These are phyloP conservation scores for Monosporascus sp. DNA, from an alignment of 2,329 filamentous ascomycete genomes.

Conservation along the genomic window DNA sequence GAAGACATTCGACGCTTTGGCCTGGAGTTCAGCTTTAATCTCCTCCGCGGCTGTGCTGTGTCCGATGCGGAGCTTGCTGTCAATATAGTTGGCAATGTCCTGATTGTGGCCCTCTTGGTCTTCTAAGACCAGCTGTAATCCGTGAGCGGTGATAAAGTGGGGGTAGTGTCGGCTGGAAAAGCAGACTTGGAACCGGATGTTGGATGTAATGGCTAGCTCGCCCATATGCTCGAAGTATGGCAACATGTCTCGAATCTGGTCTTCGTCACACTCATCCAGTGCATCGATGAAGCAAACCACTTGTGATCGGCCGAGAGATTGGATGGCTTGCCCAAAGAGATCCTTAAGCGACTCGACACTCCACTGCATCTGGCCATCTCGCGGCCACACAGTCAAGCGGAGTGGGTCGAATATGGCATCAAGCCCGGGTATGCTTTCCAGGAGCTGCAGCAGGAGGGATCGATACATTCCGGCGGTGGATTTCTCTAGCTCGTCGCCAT, in stretches of 20 bases:
- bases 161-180: slow-evolving; percentile 35
- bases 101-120: slow-evolving; percentile 14
- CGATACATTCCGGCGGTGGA: slow-evolving; percentile 45
- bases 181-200: slow-evolving; percentile 28
- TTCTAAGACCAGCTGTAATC: slow-evolving; percentile 21
- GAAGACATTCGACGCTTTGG: slow-evolving; percentile 38
- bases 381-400: neutral
- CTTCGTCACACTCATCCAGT: slow-evolving; percentile 43
- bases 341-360: slow-evolving; percentile 16
- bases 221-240: slow-evolving; percentile 36
- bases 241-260: slow-evolving; percentile 38
- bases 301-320: neutral
- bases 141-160: slow-evolving; percentile 26
- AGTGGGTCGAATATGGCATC: slow-evolving; percentile 26
- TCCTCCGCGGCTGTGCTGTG: slow-evolving; percentile 5
- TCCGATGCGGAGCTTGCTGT: slow-evolving; percentile 20
- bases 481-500: slow-evolving; percentile 39
- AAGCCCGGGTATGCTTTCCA: slow-evolving; percentile 30
- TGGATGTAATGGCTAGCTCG: slow-evolving; percentile 13
- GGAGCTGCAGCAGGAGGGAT: slow-evolving; percentile 42
- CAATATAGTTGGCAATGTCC: slow-evolving; percentile 26
- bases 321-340: slow-evolving; percentile 16
- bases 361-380: neutral
- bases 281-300: slow-evolving; percentile 27
- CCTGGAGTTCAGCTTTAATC: slow-evolving; percentile 21